These are phyloP conservation scores for Annulohypoxylon nitens DNA, from an alignment of 495 filamentous ascomycete genomes.

Conservation along the genomic window DNA sequence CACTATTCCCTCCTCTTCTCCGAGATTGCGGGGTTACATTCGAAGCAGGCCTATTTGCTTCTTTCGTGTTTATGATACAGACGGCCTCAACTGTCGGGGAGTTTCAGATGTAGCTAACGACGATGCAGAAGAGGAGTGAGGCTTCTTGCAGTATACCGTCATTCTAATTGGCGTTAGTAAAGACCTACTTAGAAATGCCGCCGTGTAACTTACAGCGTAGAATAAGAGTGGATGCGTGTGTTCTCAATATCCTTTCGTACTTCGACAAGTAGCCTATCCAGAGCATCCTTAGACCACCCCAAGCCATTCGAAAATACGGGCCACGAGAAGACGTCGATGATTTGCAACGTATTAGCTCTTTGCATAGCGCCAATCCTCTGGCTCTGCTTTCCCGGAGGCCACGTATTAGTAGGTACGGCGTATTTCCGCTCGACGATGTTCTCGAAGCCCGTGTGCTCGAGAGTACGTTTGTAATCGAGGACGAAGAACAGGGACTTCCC, in stretches of 20 bases:
- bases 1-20: not conserved
- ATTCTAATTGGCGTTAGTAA: conserved; percentile 26
- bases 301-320: conserved; percentile 51
- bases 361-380: conserved; percentile 64
- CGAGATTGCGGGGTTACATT: not conserved
- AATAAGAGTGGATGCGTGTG: conserved; percentile 50
- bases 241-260: conserved; percentile 51
- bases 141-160: conserved; percentile 40
- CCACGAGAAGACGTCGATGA: conserved; percentile 52
- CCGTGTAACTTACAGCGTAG: conserved; percentile 32
- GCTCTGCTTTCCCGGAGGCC: conserved; percentile 60
- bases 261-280: conserved; percentile 45
- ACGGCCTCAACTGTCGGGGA: conserved; percentile 19
- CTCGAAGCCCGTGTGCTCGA: conserved; percentile 54
- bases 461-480: conserved; percentile 48
- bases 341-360: conserved; percentile 50
- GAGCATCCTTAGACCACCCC: conserved; percentile 53
- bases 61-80: conserved; percentile 16
- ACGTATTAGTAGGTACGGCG: conserved; percentile 56
- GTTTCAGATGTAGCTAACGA: conserved; percentile 26
- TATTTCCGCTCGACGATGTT: conserved; percentile 53
- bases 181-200: not conserved
- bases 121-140: conserved; percentile 18
- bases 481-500: conserved; percentile 54
- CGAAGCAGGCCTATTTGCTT: not conserved